These are phyloP conservation scores for Verticillium nubilum DNA, from an alignment of 2,329 filamentous ascomycete species.

Conservation along the genomic window DNA sequence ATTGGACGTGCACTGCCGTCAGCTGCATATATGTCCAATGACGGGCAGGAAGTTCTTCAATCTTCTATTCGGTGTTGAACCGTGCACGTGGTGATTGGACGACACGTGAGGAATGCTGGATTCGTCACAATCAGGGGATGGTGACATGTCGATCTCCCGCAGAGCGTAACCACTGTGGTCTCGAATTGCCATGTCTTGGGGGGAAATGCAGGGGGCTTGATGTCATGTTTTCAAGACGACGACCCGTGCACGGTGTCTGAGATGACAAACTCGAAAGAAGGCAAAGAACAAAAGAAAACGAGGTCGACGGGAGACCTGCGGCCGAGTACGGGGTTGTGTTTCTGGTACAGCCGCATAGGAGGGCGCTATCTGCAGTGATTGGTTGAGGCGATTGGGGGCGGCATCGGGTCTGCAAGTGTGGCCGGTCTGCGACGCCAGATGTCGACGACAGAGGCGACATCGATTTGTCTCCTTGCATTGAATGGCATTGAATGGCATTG, in stretches of 20 bases:
- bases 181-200: background rate
- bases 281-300: background rate
- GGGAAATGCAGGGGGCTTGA: background rate
- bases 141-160: background rate
- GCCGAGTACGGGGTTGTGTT: background rate
- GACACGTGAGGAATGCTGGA: background rate
- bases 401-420: background rate
- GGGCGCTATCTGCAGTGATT: background rate
- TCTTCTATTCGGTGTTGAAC: background rate
- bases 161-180: background rate
- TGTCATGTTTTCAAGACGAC: background rate
- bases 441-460: background rate
- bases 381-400: background rate
- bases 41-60: background rate
- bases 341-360: background rate
- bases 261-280: background rate
- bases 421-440: background rate
- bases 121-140: background rate
- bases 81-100: background rate
- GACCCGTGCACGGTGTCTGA: background rate
- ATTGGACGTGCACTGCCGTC: background rate
- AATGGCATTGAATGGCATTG: too few relatives aligned
- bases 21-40: background rate
- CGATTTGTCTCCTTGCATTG: background rate
- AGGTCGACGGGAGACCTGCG: background rate